Base-by-base conservation (phyloP, 1,284 basidiomycete genomes). In the Puccinia novopanici region DNA sequence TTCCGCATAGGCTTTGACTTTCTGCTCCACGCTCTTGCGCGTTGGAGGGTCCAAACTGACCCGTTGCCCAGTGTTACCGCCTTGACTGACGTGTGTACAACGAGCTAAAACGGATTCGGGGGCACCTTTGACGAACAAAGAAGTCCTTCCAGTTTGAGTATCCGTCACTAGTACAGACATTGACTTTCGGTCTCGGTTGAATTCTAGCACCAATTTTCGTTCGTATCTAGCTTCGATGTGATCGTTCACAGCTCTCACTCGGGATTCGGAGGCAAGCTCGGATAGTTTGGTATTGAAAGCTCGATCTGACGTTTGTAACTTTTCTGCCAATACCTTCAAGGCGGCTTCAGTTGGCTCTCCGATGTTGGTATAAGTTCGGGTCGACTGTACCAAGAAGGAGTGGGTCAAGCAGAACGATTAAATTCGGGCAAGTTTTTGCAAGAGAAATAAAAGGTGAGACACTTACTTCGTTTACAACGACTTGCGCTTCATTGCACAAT, bases 301-400 rank as follows among this genome's bases (percentile, higher is more conserved):
- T 45, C 81, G 82, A 80, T 88, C 86, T 75, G 88, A 86, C 63
- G 87, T 83, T 37, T 78, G 84, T 52, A 90, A 87, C 86, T 98
- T 99, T 87, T 99, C 96, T 27, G 91, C 94, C 6, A 99, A 90
- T 55, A 95, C 94, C 86, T 92, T 93, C 78, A 98, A 89, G 0
- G 95, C 95, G 10, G 94, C 95, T 86, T 98, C 96, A 2, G 97
- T 99, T 10, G 97, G 96, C 87, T 99, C 95, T 30, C 96, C 96
- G 59, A 99, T 90, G 84, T 93, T 95, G 78, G 88, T 86, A 86
- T 97, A 98, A 0, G 88, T 84, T 63, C 89, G 88, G 85, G 92
- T 94, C 63, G 95, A 93, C 92, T 93, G 71, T 82, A 50, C 22
- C 54, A 86, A 81, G 71, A 81, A 81, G 81, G 77, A 50, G 37